Percentiles rank a stretch among this genome's conserved stretches.
phyloP scores from a whole-genome alignment of 768 basidiomycete species.

The Termitomyces sp. region DNA sequence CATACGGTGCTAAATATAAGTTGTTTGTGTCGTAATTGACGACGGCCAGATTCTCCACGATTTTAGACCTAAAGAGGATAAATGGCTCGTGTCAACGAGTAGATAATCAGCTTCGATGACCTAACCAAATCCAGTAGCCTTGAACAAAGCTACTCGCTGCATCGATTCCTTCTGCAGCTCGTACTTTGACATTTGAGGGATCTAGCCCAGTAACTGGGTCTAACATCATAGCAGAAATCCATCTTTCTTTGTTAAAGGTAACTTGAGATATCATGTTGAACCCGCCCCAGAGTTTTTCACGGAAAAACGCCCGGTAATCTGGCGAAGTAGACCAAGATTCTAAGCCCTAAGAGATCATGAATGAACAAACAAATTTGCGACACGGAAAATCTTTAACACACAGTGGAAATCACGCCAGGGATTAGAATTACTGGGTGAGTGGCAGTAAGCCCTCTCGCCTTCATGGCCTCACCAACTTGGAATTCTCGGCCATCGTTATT shows the following conservation, averaged over 20 bases:
- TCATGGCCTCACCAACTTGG: conserved; percentile 65
- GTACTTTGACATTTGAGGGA: conserved; percentile 75
- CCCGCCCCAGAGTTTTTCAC: conserved; percentile 81
- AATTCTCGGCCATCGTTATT: conserved; percentile 79
- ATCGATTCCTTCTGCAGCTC: conserved; percentile 89
- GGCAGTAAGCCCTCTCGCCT: conserved; percentile 57
- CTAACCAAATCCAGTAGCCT: conserved; percentile 93
- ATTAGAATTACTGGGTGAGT: conserved; percentile 80
- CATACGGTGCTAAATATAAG: conserved; percentile 78
- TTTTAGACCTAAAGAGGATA: conserved; percentile 60
- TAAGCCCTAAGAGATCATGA: conserved; percentile 43
- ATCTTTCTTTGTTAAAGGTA: conserved; percentile 79
- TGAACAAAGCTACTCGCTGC: conserved; percentile 83
- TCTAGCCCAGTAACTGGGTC: conserved; percentile 92
- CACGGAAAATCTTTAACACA: conserved; percentile 23
- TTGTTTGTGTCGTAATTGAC: conserved; percentile 93
- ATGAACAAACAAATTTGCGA: not conserved
- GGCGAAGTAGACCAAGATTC: conserved; percentile 93
- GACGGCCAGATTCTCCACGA: conserved; percentile 91
- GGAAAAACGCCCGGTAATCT: conserved; percentile 83
- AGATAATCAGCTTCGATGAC: not conserved
- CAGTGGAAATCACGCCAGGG: conserved; percentile 87
- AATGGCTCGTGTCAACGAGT: not conserved
- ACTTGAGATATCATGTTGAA: conserved; percentile 80
- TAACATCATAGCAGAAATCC: conserved; percentile 87